A percentile compares a stretch with the other conserved stretches of the same genome.
Conservation (phyloP, 306 rosid species). For the Pueraria montana region DNA sequence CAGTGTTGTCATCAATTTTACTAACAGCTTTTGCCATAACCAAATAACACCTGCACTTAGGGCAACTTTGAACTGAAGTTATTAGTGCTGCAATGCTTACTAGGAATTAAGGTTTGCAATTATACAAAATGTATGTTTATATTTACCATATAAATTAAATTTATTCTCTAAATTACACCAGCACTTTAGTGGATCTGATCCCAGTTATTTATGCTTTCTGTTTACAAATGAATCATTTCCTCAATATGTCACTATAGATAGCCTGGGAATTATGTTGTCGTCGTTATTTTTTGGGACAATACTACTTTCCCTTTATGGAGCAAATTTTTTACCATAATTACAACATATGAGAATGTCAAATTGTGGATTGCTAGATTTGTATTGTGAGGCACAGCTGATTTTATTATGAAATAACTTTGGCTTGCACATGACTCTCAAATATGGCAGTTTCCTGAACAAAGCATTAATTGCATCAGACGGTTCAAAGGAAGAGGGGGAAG, state of each 20-base stretch:
- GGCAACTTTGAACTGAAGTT: no score
- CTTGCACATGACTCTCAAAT: not conserved
- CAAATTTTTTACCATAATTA: not conserved
- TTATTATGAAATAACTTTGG: not conserved
- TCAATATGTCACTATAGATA: not conserved
- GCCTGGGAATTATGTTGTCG: not conserved
- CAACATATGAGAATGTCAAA: not conserved
- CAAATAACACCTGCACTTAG: not conserved
- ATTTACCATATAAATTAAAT: not conserved
- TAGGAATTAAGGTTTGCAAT: not conserved
- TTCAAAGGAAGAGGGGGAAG: conserved; percentile 45
- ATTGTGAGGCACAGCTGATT: not conserved
- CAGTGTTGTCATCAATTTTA: conserved; percentile 12
- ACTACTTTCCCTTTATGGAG: not conserved
- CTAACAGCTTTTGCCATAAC: not conserved
- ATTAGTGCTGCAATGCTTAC: not conserved
- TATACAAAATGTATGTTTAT: not conserved
- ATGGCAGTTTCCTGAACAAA: conserved; percentile 54
- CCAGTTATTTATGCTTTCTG: not conserved
- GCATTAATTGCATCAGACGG: conserved; percentile 45
- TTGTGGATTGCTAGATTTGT: not conserved
- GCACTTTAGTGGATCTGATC: not conserved
- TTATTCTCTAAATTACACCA: not conserved
- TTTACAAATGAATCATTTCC: conserved; percentile 11
- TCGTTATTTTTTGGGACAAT: not conserved